Conservation (phyloP, 2,329 filamentous ascomycete species). For the Aspergillus felis region DNA sequence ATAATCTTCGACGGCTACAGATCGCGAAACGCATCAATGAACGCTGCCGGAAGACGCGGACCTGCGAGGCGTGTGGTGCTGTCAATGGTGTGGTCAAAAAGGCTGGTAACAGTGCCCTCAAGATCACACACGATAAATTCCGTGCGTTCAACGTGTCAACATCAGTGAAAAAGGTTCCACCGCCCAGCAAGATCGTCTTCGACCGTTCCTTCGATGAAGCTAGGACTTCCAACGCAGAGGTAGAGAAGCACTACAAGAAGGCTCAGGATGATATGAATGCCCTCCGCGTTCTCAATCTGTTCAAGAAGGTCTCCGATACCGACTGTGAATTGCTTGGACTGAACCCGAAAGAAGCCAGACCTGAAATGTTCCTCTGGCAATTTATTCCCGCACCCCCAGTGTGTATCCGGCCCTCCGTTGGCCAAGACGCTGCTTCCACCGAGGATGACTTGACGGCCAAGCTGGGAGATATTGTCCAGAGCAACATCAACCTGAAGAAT, state of each 20-base stretch:
- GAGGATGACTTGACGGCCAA: constrained; percentile 97
- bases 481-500: constrained; percentile 80
- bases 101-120: constrained; percentile 73
- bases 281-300: constrained; percentile 80
- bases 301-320: constrained; percentile 76
- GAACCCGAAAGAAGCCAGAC: constrained; percentile 78
- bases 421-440: constrained; percentile 86
- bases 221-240: constrained; percentile 70
- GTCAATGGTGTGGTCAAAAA: constrained; percentile 92
- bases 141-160: constrained; percentile 83
- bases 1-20: constrained; percentile 78
- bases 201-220: constrained; percentile 81
- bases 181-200: constrained; percentile 76
- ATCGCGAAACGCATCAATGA: constrained; percentile 86
- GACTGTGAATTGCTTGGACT: constrained; percentile 92
- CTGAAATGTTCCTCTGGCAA: constrained; percentile 98
- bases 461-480: constrained; percentile 91
- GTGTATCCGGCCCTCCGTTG: constrained; percentile 88
- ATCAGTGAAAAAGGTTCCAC: constrained; percentile 76
- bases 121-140: constrained; percentile 92
- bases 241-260: constrained; percentile 87
- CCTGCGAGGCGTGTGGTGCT: constrained; percentile 73
- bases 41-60: constrained; percentile 81
- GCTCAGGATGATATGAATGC: constrained; percentile 94
- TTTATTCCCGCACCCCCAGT: constrained; percentile 91